Base-by-base conservation (phyloP, 331 rosid species). In the Telfairia occidentalis region DNA sequence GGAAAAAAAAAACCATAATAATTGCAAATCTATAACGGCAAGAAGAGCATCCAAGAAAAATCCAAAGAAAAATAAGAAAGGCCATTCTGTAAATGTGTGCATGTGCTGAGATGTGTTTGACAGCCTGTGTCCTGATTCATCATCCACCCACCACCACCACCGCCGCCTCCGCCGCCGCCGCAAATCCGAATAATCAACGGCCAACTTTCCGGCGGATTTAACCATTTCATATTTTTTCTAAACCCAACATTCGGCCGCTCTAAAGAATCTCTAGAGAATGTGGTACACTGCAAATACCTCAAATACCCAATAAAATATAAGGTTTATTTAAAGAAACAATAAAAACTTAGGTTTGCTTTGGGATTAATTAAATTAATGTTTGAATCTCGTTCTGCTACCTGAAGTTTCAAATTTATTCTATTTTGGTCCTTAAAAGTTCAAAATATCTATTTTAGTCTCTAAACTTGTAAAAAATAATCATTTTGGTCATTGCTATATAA, bases 211-310 rank as follows among this genome's bases (percentile, higher is more conserved):
- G 74, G 74, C 55, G 37, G 55, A 7, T 2, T 0, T 11, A 69
- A 28, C n/a, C 16, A 1, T 19, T 64, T 10, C 4, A 29, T 38
- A n/a, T n/a, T 37, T 37, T 37, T 21, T 19, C 34, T 37, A 66
- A 40, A 67, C 29, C 55, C 35, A 26, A 69, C 74, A 69, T 69
- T 69, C 74, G 38, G 71, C 71, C 71, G 46, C 13, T 63, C 40
- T 8, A 32, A 9, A 19, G 71, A 63, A 63, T 63, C 69, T 60
- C 42, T 60, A 60, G n/a, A 30, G 9, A 66, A 66, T 66, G 19
- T 66, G 52, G 72, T 29, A 59, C 9, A 45, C 12, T 9, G 37
- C 18, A 64, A 60, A 26, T n/a, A 60, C 69, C 45, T 34, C 16
- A 19, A n/a, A 29, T 64, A 1, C 18, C 7, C 34, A 35, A n/a